Conservation (phyloP, 495 filamentous ascomycete genomes). For the Podospora pseudopauciseta region DNA sequence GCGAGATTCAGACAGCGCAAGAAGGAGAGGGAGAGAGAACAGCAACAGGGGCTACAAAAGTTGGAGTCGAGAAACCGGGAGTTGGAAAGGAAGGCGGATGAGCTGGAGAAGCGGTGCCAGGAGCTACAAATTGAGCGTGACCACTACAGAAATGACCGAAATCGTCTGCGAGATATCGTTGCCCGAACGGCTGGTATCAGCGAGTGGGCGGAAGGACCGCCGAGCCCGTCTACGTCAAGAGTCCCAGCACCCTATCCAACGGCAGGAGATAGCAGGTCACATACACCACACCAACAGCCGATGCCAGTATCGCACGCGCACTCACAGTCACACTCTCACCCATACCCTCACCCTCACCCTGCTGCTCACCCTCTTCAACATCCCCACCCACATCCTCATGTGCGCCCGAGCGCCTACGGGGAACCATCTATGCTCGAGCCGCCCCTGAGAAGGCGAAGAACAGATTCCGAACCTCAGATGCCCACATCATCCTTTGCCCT, state of each 20-base stretch:
- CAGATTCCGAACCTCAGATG: constrained; percentile 42
- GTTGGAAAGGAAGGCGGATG: constrained; percentile 42
- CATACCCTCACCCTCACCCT: constrained; percentile 19
- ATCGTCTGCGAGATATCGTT: constrained; percentile 64
- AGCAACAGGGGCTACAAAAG: constrained; percentile 59
- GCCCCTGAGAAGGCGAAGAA: constrained; percentile 42
- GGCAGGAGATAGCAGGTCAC: constrained; percentile 33
- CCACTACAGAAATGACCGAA: constrained; percentile 52
- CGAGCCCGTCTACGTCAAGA: constrained; percentile 41
- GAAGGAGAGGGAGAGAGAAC: constrained; percentile 83
- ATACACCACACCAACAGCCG: constrained; percentile 20
- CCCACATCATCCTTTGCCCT: constrained; percentile 35
- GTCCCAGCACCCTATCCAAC: constrained; percentile 31
- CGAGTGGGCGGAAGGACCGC: constrained; percentile 46
- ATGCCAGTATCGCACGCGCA: constrained; percentile 20
- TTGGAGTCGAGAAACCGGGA: constrained; percentile 57
- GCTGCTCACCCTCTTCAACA: constrained; percentile 23
- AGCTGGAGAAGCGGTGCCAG: constrained; percentile 43
- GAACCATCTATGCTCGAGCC: constrained; percentile 40
- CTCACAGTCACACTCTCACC: constrained; percentile 17
- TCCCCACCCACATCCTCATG: constrained; percentile 14
- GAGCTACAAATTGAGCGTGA: constrained; percentile 49
- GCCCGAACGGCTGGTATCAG: constrained; percentile 50
- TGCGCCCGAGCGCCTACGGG: constrained; percentile 26
- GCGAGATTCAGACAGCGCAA: constrained; percentile 81